Base-by-base conservation (phyloP, 1,284 basidiomycete species). In the Pholiota adiposa region DNA sequence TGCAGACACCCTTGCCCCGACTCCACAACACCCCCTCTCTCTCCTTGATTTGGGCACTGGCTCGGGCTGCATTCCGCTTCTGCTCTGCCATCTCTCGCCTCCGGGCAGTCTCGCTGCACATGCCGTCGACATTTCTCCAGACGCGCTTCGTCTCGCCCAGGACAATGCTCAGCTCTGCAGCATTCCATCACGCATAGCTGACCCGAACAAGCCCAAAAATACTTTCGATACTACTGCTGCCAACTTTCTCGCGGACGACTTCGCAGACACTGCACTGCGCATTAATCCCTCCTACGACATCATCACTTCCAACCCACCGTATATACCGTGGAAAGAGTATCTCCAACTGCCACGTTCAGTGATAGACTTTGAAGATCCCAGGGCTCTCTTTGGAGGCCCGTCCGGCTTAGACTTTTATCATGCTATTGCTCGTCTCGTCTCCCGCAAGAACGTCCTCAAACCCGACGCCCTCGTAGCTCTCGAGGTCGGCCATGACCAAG, bases 251-350 rank as follows among this genome's bases (percentile, higher is more conserved):
- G 57, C 83, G 76, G 65, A 75, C 71, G 61, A 75, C 73, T 66
- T 84, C 54, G 68, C 77, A 33, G 66, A 72, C 31, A 62, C 72
- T 29, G 66, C 70, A 25, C 65, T 70, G 44, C 66, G 69, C 38
- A 72, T 82, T 61, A 61, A 68, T 41, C 77, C 77, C 14, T 81
- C 87, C 2, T 89, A 89, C 72, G 88, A 96, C 74, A 73, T 97
- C 59, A 76, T 98, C 65, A 93, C 94, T 5, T 88, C 92, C 11
- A 98, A 97, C 73, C 96, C 96, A n/a, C 96, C 96, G 5, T 97
- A 97, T 75, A 93, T 98, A 67, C 80, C 93, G 21, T 78, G 72
- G 56, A 62, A 72, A 33, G 89, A 92, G 59, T 96, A 89, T 70
- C 75, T 83, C 43, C 60, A 70, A 14, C 82, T 97, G 23, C 83